Base-by-base conservation (phyloP, 129 eudicot genomes). In the Pulicaria dysenterica region DNA sequence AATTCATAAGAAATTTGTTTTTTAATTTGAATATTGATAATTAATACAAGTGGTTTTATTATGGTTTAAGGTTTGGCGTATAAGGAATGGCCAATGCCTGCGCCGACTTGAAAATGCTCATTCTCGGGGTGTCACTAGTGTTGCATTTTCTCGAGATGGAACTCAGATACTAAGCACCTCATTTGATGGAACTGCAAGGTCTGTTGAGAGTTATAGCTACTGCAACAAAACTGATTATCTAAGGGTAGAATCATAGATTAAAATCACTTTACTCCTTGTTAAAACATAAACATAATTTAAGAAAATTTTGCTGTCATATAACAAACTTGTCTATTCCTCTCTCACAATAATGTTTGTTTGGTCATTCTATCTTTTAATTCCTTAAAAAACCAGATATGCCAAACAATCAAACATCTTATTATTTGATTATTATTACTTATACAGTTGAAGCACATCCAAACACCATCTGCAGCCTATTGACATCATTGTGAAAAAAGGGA, bases 41-140 rank as follows among this genome's bases (percentile, higher is more conserved):
- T 58, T 2, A 5, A 65, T 8, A 11, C 7, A 24, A 24, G 31
- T 67, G 15, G 24, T 41, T 16, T 69, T 41, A 6, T 50, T 53
- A 15, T 72, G 50, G 31, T 76, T 76, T 10, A 69, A 94, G 97
- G 99, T 90, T 70, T 90, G 99, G 99, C 89, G 97, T 61, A 86
- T 94, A 68, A 86, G 99, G 72, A 94, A 91, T 58, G 99, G 97
- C 48, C 99, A 94, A 70, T 94, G 99, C 77, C 67, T 94, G 84
- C 97, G 96, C 48, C 99, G 94, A 46, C 94, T 94, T 57, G 97
- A 94, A 72, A 87, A 88, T 45, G 99, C 99, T 59, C 99, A 94
- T 84, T 84, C 93, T 77, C 87, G 81, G 75, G 96, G 97, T 77
- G 96, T 94, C 73, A 94, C 99, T 15, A 88, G 99, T 80, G 87